Conservation (phyloP, 768 basidiomycete species). For the Pilatotrama ljubarskyi region DNA sequence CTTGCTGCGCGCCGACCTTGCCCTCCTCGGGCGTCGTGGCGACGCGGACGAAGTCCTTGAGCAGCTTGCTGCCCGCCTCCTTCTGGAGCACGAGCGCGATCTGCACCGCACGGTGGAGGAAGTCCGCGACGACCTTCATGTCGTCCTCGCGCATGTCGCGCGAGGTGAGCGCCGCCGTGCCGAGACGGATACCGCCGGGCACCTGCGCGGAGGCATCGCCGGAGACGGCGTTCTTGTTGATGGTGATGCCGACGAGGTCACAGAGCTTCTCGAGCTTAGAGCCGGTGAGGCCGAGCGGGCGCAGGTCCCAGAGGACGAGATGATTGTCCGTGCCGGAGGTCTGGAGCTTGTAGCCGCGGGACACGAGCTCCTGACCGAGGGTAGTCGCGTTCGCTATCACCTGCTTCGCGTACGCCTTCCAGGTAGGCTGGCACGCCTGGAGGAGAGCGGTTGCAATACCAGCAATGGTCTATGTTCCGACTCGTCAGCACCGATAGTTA, state of each 20-base stretch:
- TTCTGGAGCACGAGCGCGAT: slow-evolving; percentile 87
- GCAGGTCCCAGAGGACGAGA: slow-evolving; percentile 95
- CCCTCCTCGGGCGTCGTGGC: slow-evolving; percentile 70
- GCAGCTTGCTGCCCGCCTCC: slow-evolving; percentile 90
- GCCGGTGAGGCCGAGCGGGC: slow-evolving; percentile 94
- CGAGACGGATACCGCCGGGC: slow-evolving; percentile 96
- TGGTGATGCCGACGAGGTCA: slow-evolving; percentile 94
- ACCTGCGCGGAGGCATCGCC: slow-evolving; percentile 95
- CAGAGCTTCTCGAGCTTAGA: slow-evolving; percentile 99
- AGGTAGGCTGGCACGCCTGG: slow-evolving; percentile 88
- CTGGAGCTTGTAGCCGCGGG: slow-evolving; percentile 92
- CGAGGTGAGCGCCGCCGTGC: slow-evolving; percentile 91
- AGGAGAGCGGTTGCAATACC: slow-evolving; percentile 90
- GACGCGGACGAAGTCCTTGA: slow-evolving; percentile 93
- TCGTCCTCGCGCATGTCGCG: slow-evolving; percentile 90
- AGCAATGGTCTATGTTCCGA: slow-evolving; percentile 74
- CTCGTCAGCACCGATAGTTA: neutral
- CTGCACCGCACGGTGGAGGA: slow-evolving; percentile 94
- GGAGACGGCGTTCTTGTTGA: slow-evolving; percentile 97
- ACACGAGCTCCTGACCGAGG: slow-evolving; percentile 69
- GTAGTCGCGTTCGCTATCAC: slow-evolving; percentile 87
- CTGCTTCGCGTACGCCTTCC: slow-evolving; percentile 90
- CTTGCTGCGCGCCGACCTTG: slow-evolving; percentile 67
- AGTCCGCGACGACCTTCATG: slow-evolving; percentile 82
- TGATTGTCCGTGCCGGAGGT: slow-evolving; percentile 98